Evolutionary conservation across 73 alveolate genomes (phyloP).

Genomic region (Paramecium sonneborni): DNA sequence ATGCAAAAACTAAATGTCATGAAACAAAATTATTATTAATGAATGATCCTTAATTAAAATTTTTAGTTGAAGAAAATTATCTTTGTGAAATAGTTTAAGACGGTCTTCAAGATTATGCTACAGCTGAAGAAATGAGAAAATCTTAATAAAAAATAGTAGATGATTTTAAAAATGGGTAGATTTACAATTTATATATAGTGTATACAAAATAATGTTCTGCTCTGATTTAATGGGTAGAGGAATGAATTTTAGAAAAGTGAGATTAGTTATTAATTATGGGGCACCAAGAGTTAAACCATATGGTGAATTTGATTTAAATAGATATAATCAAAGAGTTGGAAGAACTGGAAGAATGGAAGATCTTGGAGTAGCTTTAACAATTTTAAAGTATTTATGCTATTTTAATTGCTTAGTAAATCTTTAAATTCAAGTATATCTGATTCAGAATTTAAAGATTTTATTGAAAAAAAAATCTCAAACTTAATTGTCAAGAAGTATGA

Average conservation of each 20-base stretch:
- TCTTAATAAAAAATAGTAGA: not conserved
- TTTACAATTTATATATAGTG: not conserved
- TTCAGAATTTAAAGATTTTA: not conserved
- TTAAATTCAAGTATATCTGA: not conserved
- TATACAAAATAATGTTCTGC: constrained; percentile 22
- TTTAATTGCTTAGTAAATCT: not conserved
- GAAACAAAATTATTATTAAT: not conserved
- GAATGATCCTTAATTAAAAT: not conserved
- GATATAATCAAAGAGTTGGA: constrained; percentile 52
- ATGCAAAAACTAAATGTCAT: not conserved
- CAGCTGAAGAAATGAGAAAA: constrained; percentile 30
- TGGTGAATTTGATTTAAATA: constrained; percentile 23
- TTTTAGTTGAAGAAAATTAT: not conserved
- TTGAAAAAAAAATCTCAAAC: not conserved
- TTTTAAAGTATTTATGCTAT: constrained; percentile 30
- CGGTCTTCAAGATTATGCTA: not conserved
- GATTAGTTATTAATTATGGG: constrained; percentile 35
- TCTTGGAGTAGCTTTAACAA: constrained; percentile 32
- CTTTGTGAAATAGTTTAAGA: constrained; percentile 41
- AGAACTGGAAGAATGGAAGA: constrained; percentile 63
- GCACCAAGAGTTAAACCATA: not conserved
- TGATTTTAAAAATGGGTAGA: not conserved
- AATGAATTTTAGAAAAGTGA: constrained; percentile 46
- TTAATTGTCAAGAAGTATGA: not conserved
- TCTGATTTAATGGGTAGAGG: constrained; percentile 53